Percentiles rank a stretch among this genome's conserved stretches.
These are phyloP conservation scores for Ilyonectria robusta DNA, from an alignment of 2,329 filamentous ascomycete species.

Conservation along the genomic window DNA sequence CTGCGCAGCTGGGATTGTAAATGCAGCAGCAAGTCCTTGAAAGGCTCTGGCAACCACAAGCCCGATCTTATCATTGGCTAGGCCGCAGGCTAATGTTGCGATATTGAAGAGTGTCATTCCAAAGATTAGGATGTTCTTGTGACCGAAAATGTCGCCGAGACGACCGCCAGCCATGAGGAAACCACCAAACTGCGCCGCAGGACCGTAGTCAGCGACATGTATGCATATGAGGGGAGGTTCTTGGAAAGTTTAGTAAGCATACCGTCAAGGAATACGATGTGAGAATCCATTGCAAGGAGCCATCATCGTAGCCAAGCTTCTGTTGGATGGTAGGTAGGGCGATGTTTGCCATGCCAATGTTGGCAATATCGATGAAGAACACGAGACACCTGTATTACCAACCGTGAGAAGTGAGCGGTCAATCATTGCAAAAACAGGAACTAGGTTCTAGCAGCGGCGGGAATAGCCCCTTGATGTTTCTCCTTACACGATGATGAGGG, in stretches of 20 bases:
- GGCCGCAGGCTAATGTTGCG: neutral
- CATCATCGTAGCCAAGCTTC: neutral
- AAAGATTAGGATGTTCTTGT: neutral
- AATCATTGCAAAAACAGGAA: no score
- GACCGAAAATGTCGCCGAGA: neutral
- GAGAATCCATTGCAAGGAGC: neutral
- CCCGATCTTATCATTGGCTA: neutral
- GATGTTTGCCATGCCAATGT: conserved; percentile 2
- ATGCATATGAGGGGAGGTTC: no score
- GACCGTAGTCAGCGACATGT: neutral
- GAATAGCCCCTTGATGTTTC: no score
- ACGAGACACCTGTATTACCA: neutral
- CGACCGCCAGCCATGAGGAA: neutral
- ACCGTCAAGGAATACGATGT: neutral
- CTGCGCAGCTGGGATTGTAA: neutral
- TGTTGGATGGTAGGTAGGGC: neutral
- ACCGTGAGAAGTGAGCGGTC: neutral
- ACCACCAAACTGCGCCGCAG: neutral
- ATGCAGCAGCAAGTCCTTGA: neutral
- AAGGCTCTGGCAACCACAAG: neutral
- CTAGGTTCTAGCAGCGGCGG: no score
- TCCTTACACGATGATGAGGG: no score
- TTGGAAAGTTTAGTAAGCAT: neutral
- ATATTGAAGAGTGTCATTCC: neutral
- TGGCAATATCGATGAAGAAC: conserved; percentile 1